Evolutionary conservation across 306 rosid species (phyloP).

Genomic region (Vigna angularis): DNA sequence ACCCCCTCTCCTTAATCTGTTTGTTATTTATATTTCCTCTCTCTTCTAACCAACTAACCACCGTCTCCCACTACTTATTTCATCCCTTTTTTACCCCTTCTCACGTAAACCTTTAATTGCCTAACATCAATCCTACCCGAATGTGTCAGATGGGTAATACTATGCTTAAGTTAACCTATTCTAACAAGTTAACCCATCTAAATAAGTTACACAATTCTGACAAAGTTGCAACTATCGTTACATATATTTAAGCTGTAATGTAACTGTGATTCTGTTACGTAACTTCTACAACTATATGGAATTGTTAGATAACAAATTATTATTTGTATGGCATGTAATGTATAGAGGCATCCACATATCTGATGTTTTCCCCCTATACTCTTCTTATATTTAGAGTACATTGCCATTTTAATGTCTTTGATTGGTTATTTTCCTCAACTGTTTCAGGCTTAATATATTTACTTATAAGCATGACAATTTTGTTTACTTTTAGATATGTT

Average conservation of each 20-base stretch:
- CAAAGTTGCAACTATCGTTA: not conserved
- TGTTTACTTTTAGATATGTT: slow-evolving; percentile 65
- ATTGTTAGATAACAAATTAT: not conserved
- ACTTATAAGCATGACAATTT: slow-evolving; percentile 28
- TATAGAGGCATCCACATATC: not conserved
- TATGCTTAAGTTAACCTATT: too few species aligned
- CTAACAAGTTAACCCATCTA: too few species aligned
- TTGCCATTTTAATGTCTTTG: slow-evolving; percentile 3
- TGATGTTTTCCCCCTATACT: not conserved
- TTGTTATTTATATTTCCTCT: too few species aligned
- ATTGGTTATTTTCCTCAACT: slow-evolving; percentile 23
- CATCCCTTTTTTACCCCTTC: too few species aligned
- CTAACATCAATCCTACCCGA: too few species aligned
- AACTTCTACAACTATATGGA: not conserved
- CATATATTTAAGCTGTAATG: not conserved
- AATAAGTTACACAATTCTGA: too few species aligned
- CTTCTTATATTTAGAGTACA: not conserved
- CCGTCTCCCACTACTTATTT: too few species aligned
- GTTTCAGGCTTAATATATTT: not conserved
- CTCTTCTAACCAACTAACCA: too few species aligned
- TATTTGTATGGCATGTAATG: slow-evolving; percentile 16
- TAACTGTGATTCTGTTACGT: not conserved
- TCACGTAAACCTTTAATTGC: too few species aligned
- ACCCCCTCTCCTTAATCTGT: too few species aligned
- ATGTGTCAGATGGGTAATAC: too few species aligned